Percentiles rank a stretch among this genome's conserved stretches.
phyloP scores from a whole-genome alignment of 1,284 basidiomycete species.

The Anthracocystis panici-leucophaei region DNA sequence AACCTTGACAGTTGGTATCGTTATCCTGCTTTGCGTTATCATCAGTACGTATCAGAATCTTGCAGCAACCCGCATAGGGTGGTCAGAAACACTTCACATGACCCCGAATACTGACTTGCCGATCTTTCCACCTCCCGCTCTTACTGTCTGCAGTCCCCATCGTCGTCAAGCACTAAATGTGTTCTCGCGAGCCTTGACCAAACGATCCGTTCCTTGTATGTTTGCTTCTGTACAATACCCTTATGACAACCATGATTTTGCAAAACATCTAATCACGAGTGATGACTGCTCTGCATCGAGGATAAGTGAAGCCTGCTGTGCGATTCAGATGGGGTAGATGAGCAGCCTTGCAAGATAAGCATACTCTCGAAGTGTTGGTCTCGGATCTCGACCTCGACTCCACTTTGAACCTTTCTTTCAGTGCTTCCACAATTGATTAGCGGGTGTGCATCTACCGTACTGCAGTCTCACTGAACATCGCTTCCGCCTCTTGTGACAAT shows the following conservation, averaged over 20 bases:
- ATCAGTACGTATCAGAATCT: constrained; percentile 58
- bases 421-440: no score
- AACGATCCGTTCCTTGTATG: constrained; percentile 9
- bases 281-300: neutral
- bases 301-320: neutral
- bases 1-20: constrained; percentile 56
- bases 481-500: no score
- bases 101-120: neutral
- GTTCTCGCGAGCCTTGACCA: constrained; percentile 11
- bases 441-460: no score
- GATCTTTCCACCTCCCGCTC: neutral
- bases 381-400: no score
- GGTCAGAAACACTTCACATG: neutral
- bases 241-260: constrained; percentile 13
- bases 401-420: no score
- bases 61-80: neutral
- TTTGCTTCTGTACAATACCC: constrained; percentile 44
- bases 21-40: constrained; percentile 68
- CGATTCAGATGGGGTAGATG: neutral
- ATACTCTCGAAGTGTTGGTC: no score
- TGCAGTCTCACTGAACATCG: no score
- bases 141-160: constrained; percentile 48
- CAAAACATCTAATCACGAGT: constrained; percentile 8
- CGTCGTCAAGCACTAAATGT: constrained; percentile 54
- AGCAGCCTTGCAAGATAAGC: neutral